Evolutionary conservation across 495 filamentous ascomycete species (phyloP).

Genomic region (Astrocystis sublimbata): DNA sequence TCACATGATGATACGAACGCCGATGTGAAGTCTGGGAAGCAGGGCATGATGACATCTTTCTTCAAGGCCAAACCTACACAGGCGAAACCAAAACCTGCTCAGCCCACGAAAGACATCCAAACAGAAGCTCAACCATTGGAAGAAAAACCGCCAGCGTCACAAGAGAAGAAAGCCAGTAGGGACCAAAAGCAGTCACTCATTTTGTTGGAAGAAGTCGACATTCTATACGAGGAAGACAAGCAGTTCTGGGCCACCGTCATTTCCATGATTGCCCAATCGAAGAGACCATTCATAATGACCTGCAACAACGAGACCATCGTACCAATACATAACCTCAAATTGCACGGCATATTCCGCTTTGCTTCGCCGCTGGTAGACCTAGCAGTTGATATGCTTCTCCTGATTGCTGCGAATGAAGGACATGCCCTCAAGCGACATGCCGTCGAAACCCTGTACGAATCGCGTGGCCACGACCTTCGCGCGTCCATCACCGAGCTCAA

Average conservation of each 20-base stretch:
- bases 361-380: conserved; percentile 65
- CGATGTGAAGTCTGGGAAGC: conserved; percentile 66
- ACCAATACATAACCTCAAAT: conserved; percentile 64
- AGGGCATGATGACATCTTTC: conserved; percentile 78
- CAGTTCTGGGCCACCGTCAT: conserved; percentile 88
- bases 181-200: conserved; percentile 92
- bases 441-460: conserved; percentile 66
- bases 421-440: conserved; percentile 73
- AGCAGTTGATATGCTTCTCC: conserved; percentile 74
- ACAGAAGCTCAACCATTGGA: conserved; percentile 25
- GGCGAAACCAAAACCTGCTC: conserved; percentile 33
- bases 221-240: conserved; percentile 92
- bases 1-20: conserved; percentile 48
- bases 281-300: conserved; percentile 89
- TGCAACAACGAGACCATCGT: conserved; percentile 85
- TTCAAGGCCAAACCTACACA: conserved; percentile 57
- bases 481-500: conserved; percentile 83
- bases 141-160: conserved; percentile 16
- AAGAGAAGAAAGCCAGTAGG: conserved; percentile 45
- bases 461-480: conserved; percentile 70
- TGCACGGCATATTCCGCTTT: conserved; percentile 89
- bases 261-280: conserved; percentile 76
- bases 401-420: conserved; percentile 87
- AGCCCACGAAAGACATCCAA: conserved; percentile 28
- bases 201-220: conserved; percentile 89